Percentiles rank a stretch among this genome's conserved stretches.
Evolutionary conservation across 2,329 filamentous ascomycete genomes (phyloP).

Genomic region (Biscogniauxia sp.): DNA sequence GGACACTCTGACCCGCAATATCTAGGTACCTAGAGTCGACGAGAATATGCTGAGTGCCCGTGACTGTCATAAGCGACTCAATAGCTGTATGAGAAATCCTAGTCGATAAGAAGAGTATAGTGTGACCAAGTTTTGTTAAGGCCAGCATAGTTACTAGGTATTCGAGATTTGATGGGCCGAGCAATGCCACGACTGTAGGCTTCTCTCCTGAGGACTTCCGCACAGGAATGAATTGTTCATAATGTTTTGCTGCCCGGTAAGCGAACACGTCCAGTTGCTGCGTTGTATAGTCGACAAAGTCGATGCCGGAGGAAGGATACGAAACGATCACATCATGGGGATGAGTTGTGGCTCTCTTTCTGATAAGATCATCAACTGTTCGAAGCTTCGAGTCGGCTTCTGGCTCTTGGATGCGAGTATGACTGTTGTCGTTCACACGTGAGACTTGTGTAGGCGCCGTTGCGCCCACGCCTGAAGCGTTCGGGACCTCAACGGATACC

Average conservation of each 20-base stretch:
- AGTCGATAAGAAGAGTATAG: slow-evolving; percentile 38
- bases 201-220: slow-evolving; percentile 18
- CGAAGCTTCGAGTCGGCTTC: slow-evolving; percentile 11
- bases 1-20: slow-evolving; percentile 18
- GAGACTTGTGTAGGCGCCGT: not conserved
- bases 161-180: slow-evolving; percentile 53
- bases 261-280: slow-evolving; percentile 43
- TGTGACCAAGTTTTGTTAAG: slow-evolving; percentile 53
- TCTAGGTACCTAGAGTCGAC: slow-evolving; percentile 24
- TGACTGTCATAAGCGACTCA: slow-evolving; percentile 28
- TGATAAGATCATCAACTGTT: slow-evolving; percentile 40
- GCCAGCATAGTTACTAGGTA: slow-evolving; percentile 54
- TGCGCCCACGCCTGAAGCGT: not conserved
- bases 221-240: slow-evolving; percentile 12
- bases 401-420: not conserved
- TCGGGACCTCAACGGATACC: not conserved
- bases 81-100: slow-evolving; percentile 34
- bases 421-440: not conserved
- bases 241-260: slow-evolving; percentile 26
- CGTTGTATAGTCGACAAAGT: slow-evolving; percentile 47
- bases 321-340: slow-evolving; percentile 38
- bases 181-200: slow-evolving; percentile 43
- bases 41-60: slow-evolving; percentile 26
- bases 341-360: slow-evolving; percentile 34
- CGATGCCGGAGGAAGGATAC: slow-evolving; percentile 42